A percentile compares a stretch with the other conserved stretches of the same genome.
phyloP scores from a whole-genome alignment of 139 green algal genomes.

The Ettlia oleoabundans region DNA sequence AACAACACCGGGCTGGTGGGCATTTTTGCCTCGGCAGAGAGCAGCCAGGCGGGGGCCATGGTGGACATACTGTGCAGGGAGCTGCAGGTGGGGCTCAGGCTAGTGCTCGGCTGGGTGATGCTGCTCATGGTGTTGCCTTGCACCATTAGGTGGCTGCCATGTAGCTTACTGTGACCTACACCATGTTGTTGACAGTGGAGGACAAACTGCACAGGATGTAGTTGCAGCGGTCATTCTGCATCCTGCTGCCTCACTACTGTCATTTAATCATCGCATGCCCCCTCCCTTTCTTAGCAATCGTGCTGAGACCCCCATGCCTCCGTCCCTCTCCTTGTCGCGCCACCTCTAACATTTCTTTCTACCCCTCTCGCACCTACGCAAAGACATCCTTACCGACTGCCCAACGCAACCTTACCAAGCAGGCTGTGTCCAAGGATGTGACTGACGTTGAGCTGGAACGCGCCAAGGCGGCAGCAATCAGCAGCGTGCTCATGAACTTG shows the following conservation, averaged over 20 bases:
- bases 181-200: no score
- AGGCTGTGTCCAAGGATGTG: conserved; percentile 67
- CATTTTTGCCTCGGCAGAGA: conserved; percentile 71
- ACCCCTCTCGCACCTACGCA: background rate
- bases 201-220: no score
- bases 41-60: conserved; percentile 46
- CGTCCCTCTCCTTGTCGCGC: no score
- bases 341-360: background rate
- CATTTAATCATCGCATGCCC: no score
- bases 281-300: no score
- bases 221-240: no score
- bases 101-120: no score
- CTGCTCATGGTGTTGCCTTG: no score
- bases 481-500: conserved; percentile 91
- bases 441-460: conserved; percentile 82
- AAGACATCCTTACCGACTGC: background rate
- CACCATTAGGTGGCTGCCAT: no score
- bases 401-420: background rate
- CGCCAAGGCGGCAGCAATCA: conserved; percentile 84
- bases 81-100: conserved; percentile 53
- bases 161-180: no score
- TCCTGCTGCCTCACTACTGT: no score
- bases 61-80: conserved; percentile 61
- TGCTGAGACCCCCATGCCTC: no score
- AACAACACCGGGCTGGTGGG: conserved; percentile 90